Base-by-base conservation (phyloP, 352 stramenopile species). In the Pythium periplocum region DNA sequence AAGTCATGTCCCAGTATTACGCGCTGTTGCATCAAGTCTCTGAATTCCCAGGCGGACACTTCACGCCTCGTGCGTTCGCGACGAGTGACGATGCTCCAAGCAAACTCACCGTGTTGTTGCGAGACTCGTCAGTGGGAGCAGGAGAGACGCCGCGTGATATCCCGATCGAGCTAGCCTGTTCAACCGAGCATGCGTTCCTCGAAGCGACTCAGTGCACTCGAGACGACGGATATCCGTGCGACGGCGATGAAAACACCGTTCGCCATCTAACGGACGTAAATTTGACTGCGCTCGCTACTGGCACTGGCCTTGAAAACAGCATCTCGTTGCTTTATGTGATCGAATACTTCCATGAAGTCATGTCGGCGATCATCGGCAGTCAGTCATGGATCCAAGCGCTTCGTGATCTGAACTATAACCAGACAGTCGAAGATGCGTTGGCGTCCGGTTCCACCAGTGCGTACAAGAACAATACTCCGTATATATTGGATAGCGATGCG, bases 341-440 rank as follows among this genome's bases (percentile, higher is more conserved):
- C 10, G 71, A 78, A 3, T 78, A 70, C 34, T 78, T 81, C 54
- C 55, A 76, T 39, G 59, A 73, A 35, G 64, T 51, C 9, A 64
- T 78, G 57, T 64, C 57, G 7, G 62, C 61, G 11, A 33, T 78
- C 0, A 62, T 81, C 34, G 68, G 59, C 2, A 47, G 62, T 2
- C 55, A 59, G 17, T 62, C 75, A 45, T 81, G 71, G 68, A 48
- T 17, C 0, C 41, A 11, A n/a, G 41, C 66, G n/a, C 53, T 81
- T 1, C 47, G 68, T 31, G 55, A 64, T n/a, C 44, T 81, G 2
- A 59, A 59, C n/a, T 81, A 64, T 41, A 48, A 72, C 12, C 62
- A 73, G 38, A 40, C 48, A 4, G 49, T 37, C 0, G 51, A 61
- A 17, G 37, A 46, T 3, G 65, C 68, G 4, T 48, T 81, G 2